These are phyloP conservation scores for Trichoderma guizhouense DNA, from an alignment of 2,329 filamentous ascomycete species.

Conservation along the genomic window DNA sequence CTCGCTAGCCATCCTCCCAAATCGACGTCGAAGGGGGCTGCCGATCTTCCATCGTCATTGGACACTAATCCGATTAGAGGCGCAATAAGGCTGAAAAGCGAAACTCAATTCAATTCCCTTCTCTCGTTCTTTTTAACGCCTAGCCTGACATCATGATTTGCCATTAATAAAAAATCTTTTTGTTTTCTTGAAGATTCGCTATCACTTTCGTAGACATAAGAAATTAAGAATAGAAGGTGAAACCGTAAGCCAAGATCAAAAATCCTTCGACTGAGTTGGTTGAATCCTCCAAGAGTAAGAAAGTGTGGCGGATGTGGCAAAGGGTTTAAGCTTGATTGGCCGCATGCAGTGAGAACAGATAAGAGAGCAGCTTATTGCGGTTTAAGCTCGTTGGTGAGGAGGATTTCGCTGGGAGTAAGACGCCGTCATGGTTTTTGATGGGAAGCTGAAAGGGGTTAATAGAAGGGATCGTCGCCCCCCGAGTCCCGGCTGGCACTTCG, in stretches of 20 bases:
- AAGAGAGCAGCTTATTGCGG: background rate
- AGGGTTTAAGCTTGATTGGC: background rate
- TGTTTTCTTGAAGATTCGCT: background rate
- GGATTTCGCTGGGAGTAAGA: background rate
- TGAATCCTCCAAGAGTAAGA: background rate
- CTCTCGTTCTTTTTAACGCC: background rate
- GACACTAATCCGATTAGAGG: background rate
- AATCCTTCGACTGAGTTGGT: background rate
- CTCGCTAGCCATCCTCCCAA: background rate
- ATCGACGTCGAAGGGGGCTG: background rate
- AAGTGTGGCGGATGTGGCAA: background rate
- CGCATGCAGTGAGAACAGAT: background rate
- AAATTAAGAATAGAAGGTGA: background rate
- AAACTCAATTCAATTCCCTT: background rate
- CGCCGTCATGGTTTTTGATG: background rate
- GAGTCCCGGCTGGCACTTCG: background rate
- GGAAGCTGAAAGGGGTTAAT: background rate
- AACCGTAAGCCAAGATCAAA: background rate
- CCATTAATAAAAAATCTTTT: background rate
- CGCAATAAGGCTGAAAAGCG: background rate
- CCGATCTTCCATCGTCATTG: background rate
- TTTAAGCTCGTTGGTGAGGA: background rate
- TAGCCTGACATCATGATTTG: too few relatives aligned
- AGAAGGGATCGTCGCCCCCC: background rate
- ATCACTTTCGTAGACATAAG: background rate